These are phyloP conservation scores for Mycena crocata DNA, from an alignment of 768 basidiomycete species.

Conservation along the genomic window DNA sequence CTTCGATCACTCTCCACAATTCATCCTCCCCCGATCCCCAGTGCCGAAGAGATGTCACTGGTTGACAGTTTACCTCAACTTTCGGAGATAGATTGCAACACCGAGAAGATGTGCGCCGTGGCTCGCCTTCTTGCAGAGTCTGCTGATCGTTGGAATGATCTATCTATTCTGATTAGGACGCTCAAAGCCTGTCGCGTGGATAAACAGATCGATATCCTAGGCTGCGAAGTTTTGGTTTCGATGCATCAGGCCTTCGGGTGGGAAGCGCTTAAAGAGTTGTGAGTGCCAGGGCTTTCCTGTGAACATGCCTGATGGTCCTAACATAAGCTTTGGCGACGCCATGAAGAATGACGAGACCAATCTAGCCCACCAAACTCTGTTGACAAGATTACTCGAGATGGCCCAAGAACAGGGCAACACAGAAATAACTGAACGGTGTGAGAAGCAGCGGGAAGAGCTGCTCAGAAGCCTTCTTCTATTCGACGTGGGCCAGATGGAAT, in stretches of 20 bases:
- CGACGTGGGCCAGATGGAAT: not conserved
- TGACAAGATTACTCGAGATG: not conserved
- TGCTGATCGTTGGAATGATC: constrained; percentile 6
- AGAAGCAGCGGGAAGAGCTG: not conserved
- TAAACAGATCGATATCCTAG: not conserved
- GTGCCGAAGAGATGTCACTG: not conserved
- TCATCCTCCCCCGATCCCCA: not conserved
- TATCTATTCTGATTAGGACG: not conserved
- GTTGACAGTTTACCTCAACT: not conserved
- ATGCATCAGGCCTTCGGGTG: constrained; percentile 4
- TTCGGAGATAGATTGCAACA: not conserved
- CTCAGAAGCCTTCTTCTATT: not conserved
- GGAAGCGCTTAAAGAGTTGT: constrained; percentile 4
- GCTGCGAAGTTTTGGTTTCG: not conserved
- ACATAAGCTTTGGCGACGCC: not conserved
- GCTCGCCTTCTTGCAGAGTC: not conserved
- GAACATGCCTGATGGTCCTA: not conserved
- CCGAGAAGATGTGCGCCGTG: not conserved
- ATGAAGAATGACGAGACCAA: constrained; percentile 7
- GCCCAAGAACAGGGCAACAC: not conserved
- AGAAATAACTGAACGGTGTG: not conserved
- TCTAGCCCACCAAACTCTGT: not conserved
- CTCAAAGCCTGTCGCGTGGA: constrained; percentile 6
- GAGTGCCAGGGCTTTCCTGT: not conserved
- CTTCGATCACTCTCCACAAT: not conserved